Percentiles rank a stretch among this genome's conserved stretches.
Conservation (phyloP, 345 rosid species). For the Litchi chinensis region DNA sequence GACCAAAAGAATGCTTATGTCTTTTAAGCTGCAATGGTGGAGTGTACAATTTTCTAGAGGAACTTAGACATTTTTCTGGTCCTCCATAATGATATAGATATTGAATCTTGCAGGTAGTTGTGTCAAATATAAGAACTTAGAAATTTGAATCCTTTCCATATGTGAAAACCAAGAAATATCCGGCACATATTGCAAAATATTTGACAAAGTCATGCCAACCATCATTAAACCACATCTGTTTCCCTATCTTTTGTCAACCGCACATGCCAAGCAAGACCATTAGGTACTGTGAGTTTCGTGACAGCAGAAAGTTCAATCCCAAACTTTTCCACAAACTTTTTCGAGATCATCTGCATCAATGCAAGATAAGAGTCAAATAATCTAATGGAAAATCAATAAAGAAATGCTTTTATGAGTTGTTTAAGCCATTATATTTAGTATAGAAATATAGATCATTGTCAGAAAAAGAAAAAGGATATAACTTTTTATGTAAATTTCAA, state of each 20-base stretch:
- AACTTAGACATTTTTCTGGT: constrained; percentile 5
- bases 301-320: constrained; percentile 39
- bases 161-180: constrained; percentile 38
- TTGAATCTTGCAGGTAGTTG: constrained; percentile 37
- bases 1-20: background rate
- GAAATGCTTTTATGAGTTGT: background rate
- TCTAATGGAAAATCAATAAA: background rate
- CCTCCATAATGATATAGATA: constrained; percentile 33
- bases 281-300: constrained; percentile 33
- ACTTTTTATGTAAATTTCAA: background rate
- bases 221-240: constrained; percentile 40
- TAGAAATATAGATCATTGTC: background rate
- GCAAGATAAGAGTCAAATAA: background rate
- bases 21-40: background rate
- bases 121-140: constrained; percentile 34
- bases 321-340: constrained; percentile 35
- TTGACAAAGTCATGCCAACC: constrained; percentile 44
- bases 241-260: constrained; percentile 28
- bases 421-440: too few species aligned
- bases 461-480: background rate
- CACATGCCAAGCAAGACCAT: constrained; percentile 42
- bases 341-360: constrained; percentile 26
- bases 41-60: background rate
- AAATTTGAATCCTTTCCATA: constrained; percentile 39
- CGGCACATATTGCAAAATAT: constrained; percentile 31